These are phyloP conservation scores for Marsdenia floribunda DNA, from an alignment of 257 asterid genomes.

Conservation along the genomic window DNA sequence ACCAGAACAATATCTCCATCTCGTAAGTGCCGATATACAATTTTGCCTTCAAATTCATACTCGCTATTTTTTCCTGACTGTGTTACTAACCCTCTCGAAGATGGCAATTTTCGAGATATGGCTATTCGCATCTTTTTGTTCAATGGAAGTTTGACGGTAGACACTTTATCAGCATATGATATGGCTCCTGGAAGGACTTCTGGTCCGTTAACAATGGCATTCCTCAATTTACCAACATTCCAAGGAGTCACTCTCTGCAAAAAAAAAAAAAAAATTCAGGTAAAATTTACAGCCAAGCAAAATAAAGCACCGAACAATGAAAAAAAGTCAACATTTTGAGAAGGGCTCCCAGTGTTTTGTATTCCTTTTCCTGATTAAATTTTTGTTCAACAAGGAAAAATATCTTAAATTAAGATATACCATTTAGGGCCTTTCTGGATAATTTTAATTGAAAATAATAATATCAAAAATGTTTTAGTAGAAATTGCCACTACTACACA, in stretches of 20 bases:
- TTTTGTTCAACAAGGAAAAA: background rate
- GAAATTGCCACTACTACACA: background rate
- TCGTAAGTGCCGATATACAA: conserved; percentile 79
- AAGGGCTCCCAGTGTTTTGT: background rate
- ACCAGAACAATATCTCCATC: conserved; percentile 99
- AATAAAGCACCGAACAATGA: background rate
- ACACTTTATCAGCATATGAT: conserved; percentile 58
- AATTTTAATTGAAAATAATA: background rate
- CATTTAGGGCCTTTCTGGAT: background rate
- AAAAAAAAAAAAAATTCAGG: background rate
- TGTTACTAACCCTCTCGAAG: conserved; percentile 67
- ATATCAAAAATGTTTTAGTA: background rate
- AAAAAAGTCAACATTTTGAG: background rate
- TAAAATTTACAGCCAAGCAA: conserved; percentile 1
- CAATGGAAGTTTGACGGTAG: conserved; percentile 44
- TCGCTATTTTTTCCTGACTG: conserved; percentile 57
- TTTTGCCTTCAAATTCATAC: conserved; percentile 79
- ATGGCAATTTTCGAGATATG: conserved; percentile 72
- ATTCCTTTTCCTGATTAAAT: background rate
- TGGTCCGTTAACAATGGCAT: conserved; percentile 80
- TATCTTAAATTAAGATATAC: background rate
- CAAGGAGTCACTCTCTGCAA: conserved; percentile 92
- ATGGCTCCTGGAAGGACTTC: conserved; percentile 87
- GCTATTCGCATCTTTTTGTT: conserved; percentile 48
- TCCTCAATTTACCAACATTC: conserved; percentile 79